Evolutionary conservation across 257 asterid species (phyloP).

Genomic region (Lycium ferocissimum): DNA sequence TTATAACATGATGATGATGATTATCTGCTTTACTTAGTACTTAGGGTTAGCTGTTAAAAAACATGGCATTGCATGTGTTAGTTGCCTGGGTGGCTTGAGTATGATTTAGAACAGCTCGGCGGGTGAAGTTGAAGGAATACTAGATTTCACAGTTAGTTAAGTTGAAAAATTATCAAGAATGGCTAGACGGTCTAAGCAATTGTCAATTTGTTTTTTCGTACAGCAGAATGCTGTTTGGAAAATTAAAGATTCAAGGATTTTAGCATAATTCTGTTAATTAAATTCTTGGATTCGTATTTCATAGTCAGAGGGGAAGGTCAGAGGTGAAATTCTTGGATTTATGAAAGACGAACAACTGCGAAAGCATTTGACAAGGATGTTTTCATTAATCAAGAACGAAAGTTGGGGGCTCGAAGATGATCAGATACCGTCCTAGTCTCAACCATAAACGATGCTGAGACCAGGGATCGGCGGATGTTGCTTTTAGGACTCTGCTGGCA

Average conservation of each 20-base stretch:
- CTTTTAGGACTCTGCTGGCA: conserved; percentile 57
- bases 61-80: background rate
- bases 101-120: background rate
- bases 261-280: background rate
- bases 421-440: too few relatives aligned
- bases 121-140: conserved; percentile 10
- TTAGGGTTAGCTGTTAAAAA: background rate
- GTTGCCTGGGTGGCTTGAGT: background rate
- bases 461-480: conserved; percentile 61
- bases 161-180: conserved; percentile 6
- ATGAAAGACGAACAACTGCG: too few relatives aligned
- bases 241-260: conserved; percentile 9
- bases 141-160: background rate
- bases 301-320: too few relatives aligned
- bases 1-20: background rate
- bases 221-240: background rate
- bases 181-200: background rate
- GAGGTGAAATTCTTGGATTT: too few relatives aligned
- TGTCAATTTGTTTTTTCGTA: background rate
- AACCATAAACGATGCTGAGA: background rate
- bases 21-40: background rate
- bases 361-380: too few relatives aligned
- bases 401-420: too few relatives aligned
- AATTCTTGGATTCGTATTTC: too few relatives aligned
- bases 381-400: too few relatives aligned